Evolutionary conservation across 106 monocot species (phyloP), one percentile per base, ranked within the genome.

Genomic region (Dendrobium nobile): DNA sequence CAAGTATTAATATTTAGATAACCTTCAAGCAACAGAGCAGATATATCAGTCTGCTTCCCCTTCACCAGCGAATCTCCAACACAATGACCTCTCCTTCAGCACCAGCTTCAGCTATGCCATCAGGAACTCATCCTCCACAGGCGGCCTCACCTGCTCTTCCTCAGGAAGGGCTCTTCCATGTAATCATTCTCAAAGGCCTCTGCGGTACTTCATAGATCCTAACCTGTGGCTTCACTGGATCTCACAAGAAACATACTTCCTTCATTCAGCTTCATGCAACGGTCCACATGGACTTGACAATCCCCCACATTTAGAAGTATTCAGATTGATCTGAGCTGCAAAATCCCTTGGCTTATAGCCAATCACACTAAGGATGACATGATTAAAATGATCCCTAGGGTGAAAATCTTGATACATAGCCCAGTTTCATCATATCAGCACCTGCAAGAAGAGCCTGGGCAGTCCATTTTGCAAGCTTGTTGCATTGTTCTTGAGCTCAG

Each of bases 201-300:
- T 0, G 86, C 65, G 97, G 94, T 61, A 98, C 97, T 85, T 94
- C 94, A 80, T 98, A 98, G 47, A 98, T 92, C 82, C 97, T 94
- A 47, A 98, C 87, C 83, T 98, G 97, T 1, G 94, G 94, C 90
- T 98, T 98, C 22, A 78, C 82, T 0, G 97, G 97, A 58, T 98
- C 97, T 98, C 11, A 98, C 97, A n/a, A 98, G 86, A n/a, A 59
- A 98, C 97, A 82, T 92, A 98, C 79, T 98, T 98, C 96, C 97
- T 81, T 97, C 97, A 17, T 76, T 85, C 7, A 97, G 89, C 90
- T 97, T 97, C 97, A 97, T 97, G 84, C 89, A 94, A 16, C 94
- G 78, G 78, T 97, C 97, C n/a, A 94, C 97, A 75, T 92, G 0
- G 97, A 94, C 82, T 97, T 97, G 2, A 97, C 94, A 68, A 97